Conservation (phyloP, 768 basidiomycete genomes). For the Amanita molliuscula region DNA sequence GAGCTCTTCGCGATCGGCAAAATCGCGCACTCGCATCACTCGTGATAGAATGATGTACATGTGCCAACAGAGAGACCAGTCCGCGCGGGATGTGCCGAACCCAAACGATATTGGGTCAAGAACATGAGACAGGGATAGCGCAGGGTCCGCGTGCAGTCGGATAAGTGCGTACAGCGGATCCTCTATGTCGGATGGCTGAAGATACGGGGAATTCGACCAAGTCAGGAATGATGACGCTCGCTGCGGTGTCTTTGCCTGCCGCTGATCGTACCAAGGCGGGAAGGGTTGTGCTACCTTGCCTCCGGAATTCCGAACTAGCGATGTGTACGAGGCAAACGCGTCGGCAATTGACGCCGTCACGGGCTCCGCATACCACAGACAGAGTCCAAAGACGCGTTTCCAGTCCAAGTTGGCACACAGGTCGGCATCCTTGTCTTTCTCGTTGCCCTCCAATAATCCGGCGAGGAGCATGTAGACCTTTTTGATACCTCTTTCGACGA, state of each 20-base stretch:
- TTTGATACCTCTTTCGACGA: constrained; percentile 45
- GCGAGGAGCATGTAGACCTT: constrained; percentile 79
- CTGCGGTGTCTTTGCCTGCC: constrained; percentile 4
- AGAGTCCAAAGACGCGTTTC: constrained; percentile 87
- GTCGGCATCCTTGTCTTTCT: constrained; percentile 15
- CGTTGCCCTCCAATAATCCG: constrained; percentile 41
- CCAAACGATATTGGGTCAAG: constrained; percentile 69
- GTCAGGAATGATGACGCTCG: constrained; percentile 21
- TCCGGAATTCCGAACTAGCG: constrained; percentile 19
- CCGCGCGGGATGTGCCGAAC: constrained; percentile 65
- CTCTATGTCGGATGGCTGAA: constrained; percentile 11
- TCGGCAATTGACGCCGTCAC: constrained; percentile 63
- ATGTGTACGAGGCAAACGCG: constrained; percentile 56
- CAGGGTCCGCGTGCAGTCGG: constrained; percentile 63
- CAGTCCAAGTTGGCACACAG: constrained; percentile 77
- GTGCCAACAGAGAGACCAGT: constrained; percentile 87
- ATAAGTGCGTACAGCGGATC: constrained; percentile 83
- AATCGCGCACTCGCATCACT: constrained; percentile 75
- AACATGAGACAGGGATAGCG: constrained; percentile 56
- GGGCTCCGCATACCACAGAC: constrained; percentile 79
- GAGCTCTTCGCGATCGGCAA: constrained; percentile 66
- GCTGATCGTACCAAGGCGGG: constrained; percentile 50
- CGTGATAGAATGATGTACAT: constrained; percentile 81
- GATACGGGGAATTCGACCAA: constrained; percentile 25
- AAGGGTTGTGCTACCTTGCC: constrained; percentile 39